Conservation (phyloP, 2,329 filamentous ascomycete genomes). For the Phyllosticta citribraziliensis region DNA sequence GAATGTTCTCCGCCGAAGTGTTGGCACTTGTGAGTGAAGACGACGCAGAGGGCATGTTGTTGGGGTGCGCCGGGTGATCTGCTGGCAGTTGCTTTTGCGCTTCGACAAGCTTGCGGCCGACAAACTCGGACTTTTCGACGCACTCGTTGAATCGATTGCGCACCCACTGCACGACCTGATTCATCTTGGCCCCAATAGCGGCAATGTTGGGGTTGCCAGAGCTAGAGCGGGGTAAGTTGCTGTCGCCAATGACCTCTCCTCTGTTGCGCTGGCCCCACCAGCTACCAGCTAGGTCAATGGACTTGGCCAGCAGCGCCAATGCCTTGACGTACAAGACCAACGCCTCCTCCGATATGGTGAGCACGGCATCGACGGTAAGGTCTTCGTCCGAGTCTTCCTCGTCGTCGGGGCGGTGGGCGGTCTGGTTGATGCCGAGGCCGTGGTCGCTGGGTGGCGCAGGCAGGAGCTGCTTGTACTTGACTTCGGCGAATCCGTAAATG, state of each 20-base stretch:
- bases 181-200: conserved; percentile 62
- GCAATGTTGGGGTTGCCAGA: conserved; percentile 25
- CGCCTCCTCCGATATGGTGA: conserved; percentile 85
- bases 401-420: conserved; percentile 34
- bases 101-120: conserved; percentile 78
- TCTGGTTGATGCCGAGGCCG: conserved; percentile 47
- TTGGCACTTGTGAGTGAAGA: conserved; percentile 47
- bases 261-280: conserved; percentile 82
- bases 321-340: conserved; percentile 95
- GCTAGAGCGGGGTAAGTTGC: conserved; percentile 20
- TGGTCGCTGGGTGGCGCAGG: conserved; percentile 70
- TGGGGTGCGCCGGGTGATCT: conserved; percentile 79
- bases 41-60: conserved; percentile 57
- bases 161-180: conserved; percentile 92
- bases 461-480: conserved; percentile 96
- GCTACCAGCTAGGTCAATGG: conserved; percentile 85
- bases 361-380: conserved; percentile 74
- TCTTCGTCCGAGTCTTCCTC: conserved; percentile 60
- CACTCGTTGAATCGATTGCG: conserved; percentile 93
- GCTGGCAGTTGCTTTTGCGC: conserved; percentile 74
- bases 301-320: conserved; percentile 77
- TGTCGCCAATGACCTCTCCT: conserved; percentile 44
- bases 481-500: conserved; percentile 94
- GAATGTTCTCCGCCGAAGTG: conserved; percentile 63
- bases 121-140: conserved; percentile 88